These are phyloP conservation scores for Rosa multiflora DNA, from an alignment of 306 rosid genomes.

Conservation along the genomic window DNA sequence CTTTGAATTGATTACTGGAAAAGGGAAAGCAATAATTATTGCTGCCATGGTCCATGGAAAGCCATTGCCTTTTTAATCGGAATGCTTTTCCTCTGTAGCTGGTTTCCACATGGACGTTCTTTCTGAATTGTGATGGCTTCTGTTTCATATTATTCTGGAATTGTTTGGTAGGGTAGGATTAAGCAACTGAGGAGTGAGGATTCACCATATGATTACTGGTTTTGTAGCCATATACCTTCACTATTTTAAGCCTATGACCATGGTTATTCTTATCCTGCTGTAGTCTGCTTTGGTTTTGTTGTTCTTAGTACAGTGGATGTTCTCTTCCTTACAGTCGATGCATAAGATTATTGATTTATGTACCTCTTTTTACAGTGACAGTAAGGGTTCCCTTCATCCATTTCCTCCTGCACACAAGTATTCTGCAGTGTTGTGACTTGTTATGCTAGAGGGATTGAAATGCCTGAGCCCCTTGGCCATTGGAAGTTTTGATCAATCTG, in stretches of 20 bases:
- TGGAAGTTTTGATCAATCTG: neutral
- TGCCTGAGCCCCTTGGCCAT: neutral
- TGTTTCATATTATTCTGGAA: neutral
- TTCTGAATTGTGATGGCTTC: neutral
- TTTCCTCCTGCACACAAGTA: too few species aligned
- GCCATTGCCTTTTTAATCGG: slow-evolving; percentile 16
- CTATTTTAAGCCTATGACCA: neutral
- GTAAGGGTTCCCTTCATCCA: too few species aligned
- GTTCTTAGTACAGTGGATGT: neutral
- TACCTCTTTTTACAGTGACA: neutral
- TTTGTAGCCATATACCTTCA: neutral
- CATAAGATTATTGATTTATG: neutral
- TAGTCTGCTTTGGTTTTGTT: neutral
- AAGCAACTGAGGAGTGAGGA: neutral
- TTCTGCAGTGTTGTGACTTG: neutral
- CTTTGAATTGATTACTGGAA: slow-evolving; percentile 14
- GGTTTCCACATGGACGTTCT: slow-evolving; percentile 17
- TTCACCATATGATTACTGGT: neutral
- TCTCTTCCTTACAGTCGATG: neutral
- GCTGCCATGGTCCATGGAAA: slow-evolving; percentile 18
- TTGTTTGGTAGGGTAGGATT: neutral
- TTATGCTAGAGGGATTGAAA: neutral
- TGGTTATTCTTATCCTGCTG: neutral
- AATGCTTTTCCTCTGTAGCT: slow-evolving; percentile 1
- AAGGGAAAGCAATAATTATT: slow-evolving; percentile 14